Evolutionary conservation across 78 protist species (phyloP).

Genomic region (Creolimax fragrantissima): DNA sequence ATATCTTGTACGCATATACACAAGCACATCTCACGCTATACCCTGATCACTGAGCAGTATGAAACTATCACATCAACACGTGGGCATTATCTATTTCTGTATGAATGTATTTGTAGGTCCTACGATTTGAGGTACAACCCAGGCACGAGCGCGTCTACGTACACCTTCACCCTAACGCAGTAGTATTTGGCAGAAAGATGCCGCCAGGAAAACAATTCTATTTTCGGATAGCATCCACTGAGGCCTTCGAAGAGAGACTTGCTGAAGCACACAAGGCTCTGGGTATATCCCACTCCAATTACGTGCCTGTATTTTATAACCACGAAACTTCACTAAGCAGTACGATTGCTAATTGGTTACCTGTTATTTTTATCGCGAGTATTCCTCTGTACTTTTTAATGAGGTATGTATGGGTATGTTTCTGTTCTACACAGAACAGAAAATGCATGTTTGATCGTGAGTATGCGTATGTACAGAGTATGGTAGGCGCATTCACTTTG

Average conservation of each 20-base stretch:
- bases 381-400: not conserved
- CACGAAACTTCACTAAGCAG: not conserved
- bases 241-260: conserved; percentile 31
- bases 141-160: not conserved
- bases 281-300: not conserved
- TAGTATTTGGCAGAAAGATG: not conserved
- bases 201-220: not conserved
- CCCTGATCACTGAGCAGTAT: no score
- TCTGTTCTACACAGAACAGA: no score
- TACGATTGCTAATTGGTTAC: not conserved
- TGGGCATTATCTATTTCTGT: no score
- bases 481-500: no score
- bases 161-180: not conserved
- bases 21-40: no score
- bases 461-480: no score
- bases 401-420: not conserved
- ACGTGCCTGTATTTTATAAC: not conserved
- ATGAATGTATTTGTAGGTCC: no score
- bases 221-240: conserved; percentile 18
- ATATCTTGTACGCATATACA: no score
- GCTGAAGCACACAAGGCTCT: conserved; percentile 23
- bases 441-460: no score
- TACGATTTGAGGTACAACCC: not conserved
- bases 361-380: not conserved
- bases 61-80: no score